Conservation (phyloP, 106 monocot species). For the Allium sativum region DNA sequence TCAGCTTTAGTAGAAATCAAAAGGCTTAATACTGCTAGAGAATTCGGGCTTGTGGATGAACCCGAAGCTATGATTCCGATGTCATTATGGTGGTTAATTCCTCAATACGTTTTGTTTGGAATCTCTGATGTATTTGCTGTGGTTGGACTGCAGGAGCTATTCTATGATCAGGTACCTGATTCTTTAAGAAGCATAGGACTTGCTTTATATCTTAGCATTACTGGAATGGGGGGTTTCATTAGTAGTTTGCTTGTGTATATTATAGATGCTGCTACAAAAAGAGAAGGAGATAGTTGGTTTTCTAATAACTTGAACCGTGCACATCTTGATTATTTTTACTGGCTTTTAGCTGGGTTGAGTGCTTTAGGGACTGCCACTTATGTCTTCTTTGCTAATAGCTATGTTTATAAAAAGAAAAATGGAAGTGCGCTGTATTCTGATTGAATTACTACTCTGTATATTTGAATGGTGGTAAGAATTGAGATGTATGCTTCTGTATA, state of each 20-base stretch:
- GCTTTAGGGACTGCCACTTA: conserved; percentile 9
- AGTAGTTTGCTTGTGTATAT: conserved; percentile 22
- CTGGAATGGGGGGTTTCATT: conserved; percentile 24
- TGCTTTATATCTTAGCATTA: conserved; percentile 27
- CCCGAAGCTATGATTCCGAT: conserved; percentile 9
- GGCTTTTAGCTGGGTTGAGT: conserved; percentile 23
- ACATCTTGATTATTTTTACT: conserved; percentile 31
- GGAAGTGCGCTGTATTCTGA: neutral
- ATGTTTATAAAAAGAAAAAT: conserved; percentile 15
- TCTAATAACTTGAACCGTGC: conserved; percentile 16
- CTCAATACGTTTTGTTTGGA: conserved; percentile 22
- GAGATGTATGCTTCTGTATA: too few relatives aligned
- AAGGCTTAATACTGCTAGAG: conserved; percentile 17
- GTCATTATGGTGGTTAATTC: conserved; percentile 26
- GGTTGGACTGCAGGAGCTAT: conserved; percentile 31
- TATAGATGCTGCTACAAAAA: conserved; percentile 5
- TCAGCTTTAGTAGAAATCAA: conserved; percentile 27
- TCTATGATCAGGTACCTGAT: conserved; percentile 34
- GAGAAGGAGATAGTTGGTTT: conserved; percentile 17
- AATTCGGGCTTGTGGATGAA: conserved; percentile 18
- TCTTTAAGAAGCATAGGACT: conserved; percentile 24
- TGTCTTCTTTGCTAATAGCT: conserved; percentile 6
- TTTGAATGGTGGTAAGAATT: too few relatives aligned
- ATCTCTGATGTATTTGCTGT: conserved; percentile 20
- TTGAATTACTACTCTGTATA: too few relatives aligned